A percentile compares a stretch with the other conserved stretches of the same genome.
phyloP scores from a whole-genome alignment of 306 rosid genomes.

The Acacia melanoxylon region DNA sequence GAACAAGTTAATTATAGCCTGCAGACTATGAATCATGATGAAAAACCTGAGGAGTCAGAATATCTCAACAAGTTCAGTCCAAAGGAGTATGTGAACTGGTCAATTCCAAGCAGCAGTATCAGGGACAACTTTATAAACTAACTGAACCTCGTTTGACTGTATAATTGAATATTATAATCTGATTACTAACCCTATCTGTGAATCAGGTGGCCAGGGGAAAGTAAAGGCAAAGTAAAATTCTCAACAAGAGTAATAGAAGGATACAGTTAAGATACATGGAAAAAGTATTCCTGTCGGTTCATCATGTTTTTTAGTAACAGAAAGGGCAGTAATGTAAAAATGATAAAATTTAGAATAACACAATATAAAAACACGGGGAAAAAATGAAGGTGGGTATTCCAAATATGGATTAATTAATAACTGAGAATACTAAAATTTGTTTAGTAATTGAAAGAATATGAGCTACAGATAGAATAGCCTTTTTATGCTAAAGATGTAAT shows the following conservation, averaged over 20 bases:
- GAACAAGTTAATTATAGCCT: not conserved
- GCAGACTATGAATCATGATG: slow-evolving; percentile 10
- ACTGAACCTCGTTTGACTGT: too few species aligned
- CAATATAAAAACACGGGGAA: not conserved
- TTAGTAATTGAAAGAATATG: not conserved
- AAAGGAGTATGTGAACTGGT: slow-evolving; percentile 7
- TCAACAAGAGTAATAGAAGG: not conserved
- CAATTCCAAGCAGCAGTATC: not conserved
- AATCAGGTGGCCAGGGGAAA: too few species aligned
- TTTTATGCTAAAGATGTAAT: not conserved
- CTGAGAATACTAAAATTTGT: not conserved
- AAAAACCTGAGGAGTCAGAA: slow-evolving; percentile 9
- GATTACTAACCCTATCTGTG: too few species aligned
- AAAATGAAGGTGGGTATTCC: not conserved
- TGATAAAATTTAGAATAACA: not conserved
- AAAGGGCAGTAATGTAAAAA: not conserved
- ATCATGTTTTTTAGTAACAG: not conserved
- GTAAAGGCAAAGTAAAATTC: too few species aligned
- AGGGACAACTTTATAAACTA: too few species aligned
- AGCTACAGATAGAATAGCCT: not conserved
- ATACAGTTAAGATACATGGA: slow-evolving; percentile 2
- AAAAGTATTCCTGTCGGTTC: not conserved
- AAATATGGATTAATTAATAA: slow-evolving; percentile 1
- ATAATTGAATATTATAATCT: too few species aligned
- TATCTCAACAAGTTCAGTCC: not conserved